Evolutionary conservation across 176 grass and related monocot genomes (phyloP), one percentile per base, ranked within the genome.

Genomic region (Echinochloa phyllopogon): DNA sequence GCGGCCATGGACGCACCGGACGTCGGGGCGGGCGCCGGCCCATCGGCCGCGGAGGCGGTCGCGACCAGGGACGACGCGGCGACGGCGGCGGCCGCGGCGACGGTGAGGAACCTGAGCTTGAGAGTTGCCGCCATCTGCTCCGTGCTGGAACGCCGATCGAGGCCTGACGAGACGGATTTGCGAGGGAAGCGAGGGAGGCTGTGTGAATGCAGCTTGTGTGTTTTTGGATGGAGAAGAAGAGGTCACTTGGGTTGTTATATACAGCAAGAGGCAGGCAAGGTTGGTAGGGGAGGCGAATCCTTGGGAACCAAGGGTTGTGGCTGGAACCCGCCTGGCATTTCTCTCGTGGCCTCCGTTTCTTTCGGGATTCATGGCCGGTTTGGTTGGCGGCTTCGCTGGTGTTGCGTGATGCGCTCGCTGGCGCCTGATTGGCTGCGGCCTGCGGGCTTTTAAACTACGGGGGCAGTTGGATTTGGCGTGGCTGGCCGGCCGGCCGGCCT

Each of bases 71-170:
- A 87, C n/a, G 84, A 83, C 0, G 89, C 67, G 15, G 79, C 59
- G 53, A 79, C 48, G 73, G 48, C 57, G 11, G 40, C 73, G 1
- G 84, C 23, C 2, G 44, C 53, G 2, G 81, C 85, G 68, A 71
- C 69, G 63, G 86, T 16, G 59, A 90, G 88, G 69, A 82, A 16
- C 82, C 81, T 85, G 53, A 88, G 71, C 86, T 77, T 91, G 38
- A 88, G 49, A 11, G 82, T 88, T 8, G 64, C 70, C 8, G 76
- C 89, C 89, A 91, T 91, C 81, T 64, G 47, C 23, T 57, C 38
- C 9, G 38, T 33, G 1, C 4, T 18, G 40, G 47, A 36, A 36
- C 9, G 29, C 6, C 17, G 52, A 16, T n/a, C 51, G 6, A 11
- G 1, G 12, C 40, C 18, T 36, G 57, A 41, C 15, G 72, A 68